Conservation (phyloP, 257 asterid species). For the Eustoma russellianum region DNA sequence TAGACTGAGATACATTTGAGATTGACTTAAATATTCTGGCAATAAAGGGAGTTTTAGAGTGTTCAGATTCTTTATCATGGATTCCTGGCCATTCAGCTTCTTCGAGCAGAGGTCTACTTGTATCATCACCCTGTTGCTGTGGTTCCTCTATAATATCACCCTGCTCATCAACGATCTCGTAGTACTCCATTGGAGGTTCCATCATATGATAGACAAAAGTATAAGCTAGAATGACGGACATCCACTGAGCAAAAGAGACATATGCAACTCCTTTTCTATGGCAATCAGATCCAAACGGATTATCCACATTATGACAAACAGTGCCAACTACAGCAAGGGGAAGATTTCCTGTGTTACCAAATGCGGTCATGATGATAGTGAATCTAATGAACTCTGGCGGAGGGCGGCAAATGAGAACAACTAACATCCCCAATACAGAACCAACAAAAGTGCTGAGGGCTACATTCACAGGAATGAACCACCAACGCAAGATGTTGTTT, state of each 20-base stretch:
- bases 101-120: slow-evolving; percentile 22
- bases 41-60: slow-evolving; percentile 26
- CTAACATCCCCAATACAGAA: slow-evolving; percentile 25
- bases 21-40: slow-evolving; percentile 16
- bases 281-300: slow-evolving; percentile 29
- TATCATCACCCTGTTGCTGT: neutral
- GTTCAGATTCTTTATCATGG: slow-evolving; percentile 24
- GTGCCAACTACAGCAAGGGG: slow-evolving; percentile 29
- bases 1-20: slow-evolving; percentile 1
- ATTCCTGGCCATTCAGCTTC: slow-evolving; percentile 40
- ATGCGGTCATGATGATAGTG: slow-evolving; percentile 35
- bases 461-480: slow-evolving; percentile 38
- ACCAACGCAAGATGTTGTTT: slow-evolving; percentile 23
- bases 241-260: slow-evolving; percentile 35
- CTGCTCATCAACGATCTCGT: slow-evolving; percentile 19
- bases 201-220: slow-evolving; percentile 37
- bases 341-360: slow-evolving; percentile 37
- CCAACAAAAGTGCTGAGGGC: slow-evolving; percentile 28
- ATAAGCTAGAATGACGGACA: slow-evolving; percentile 28
- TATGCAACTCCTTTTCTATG: slow-evolving; percentile 27
- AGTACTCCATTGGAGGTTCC: slow-evolving; percentile 31
- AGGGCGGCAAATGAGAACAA: slow-evolving; percentile 25
- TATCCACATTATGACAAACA: slow-evolving; percentile 25
- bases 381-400: slow-evolving; percentile 29
- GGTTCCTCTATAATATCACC: slow-evolving; percentile 6